Conservation (phyloP, 345 rosid genomes). For the Eucalyptus pauciflora region DNA sequence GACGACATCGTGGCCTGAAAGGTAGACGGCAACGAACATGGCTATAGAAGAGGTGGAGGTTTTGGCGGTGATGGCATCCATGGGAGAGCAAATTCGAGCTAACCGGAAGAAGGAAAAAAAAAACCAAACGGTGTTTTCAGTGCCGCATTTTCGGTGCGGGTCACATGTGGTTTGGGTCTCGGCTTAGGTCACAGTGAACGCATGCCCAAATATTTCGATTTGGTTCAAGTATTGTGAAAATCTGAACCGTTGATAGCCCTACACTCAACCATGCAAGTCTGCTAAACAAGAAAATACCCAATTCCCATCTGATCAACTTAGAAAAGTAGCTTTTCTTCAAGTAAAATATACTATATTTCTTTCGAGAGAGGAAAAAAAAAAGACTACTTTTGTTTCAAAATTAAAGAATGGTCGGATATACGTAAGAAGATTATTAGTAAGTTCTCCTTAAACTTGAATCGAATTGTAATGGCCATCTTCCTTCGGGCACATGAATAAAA, state of each 20-base stretch:
- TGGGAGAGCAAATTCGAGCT: background rate
- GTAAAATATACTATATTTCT: background rate
- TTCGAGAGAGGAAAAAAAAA: background rate
- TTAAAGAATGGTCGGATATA: background rate
- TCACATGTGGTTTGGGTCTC: background rate
- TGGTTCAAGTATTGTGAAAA: too few species aligned
- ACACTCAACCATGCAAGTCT: background rate
- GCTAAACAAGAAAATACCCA: background rate
- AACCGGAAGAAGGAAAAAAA: background rate
- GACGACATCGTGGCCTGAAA: background rate
- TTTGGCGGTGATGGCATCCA: background rate
- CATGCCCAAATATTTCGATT: background rate
- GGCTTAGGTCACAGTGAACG: background rate
- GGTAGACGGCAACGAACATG: background rate
- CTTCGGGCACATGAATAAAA: background rate
- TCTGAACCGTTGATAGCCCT: background rate
- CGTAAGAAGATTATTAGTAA: background rate
- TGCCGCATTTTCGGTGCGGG: too few species aligned
- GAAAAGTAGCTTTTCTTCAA: background rate
- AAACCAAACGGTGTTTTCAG: too few species aligned
- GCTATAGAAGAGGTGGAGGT: background rate
- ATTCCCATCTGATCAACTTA: background rate
- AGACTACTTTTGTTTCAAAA: background rate
- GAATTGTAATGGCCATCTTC: background rate
- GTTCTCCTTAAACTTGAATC: background rate